Percentiles rank a stretch among this genome's conserved stretches.
These are phyloP conservation scores for Arthrobotrys sinensis DNA, from an alignment of 2,329 filamentous ascomycete genomes.

Conservation along the genomic window DNA sequence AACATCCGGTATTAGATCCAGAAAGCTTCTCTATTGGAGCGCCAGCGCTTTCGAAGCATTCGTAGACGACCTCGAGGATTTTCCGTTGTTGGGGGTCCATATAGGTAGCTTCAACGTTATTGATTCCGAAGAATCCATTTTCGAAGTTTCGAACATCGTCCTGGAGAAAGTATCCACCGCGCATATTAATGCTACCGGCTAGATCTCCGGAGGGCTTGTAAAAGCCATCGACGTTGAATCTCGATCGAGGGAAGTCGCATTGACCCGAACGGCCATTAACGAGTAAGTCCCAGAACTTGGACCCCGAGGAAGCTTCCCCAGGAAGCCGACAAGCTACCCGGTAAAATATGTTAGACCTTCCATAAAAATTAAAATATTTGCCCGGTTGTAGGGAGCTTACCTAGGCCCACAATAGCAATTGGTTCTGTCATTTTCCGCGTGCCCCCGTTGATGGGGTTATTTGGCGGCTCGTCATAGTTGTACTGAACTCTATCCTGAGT, in stretches of 20 bases:
- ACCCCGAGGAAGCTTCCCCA: slow-evolving; percentile 19
- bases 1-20: slow-evolving; percentile 60
- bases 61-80: slow-evolving; percentile 82
- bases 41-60: slow-evolving; percentile 85
- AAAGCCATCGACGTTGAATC: slow-evolving; percentile 42
- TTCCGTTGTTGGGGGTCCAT: slow-evolving; percentile 85
- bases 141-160: slow-evolving; percentile 85
- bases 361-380: not conserved
- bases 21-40: slow-evolving; percentile 68
- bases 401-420: slow-evolving; percentile 33
- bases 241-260: slow-evolving; percentile 27
- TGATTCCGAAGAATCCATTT: slow-evolving; percentile 89
- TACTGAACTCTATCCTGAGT: not conserved
- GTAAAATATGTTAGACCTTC: not conserved
- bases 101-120: slow-evolving; percentile 82
- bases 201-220: slow-evolving; percentile 19
- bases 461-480: not conserved
- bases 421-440: not conserved
- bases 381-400: not conserved
- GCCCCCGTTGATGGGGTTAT: not conserved
- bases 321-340: slow-evolving; percentile 33
- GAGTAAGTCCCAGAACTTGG: slow-evolving; percentile 37
- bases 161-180: slow-evolving; percentile 68
- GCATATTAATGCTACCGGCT: slow-evolving; percentile 27
- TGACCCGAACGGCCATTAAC: slow-evolving; percentile 6